Evolutionary conservation across 2,329 filamentous ascomycete species (phyloP).

Genomic region (Blastomyces percursus): DNA sequence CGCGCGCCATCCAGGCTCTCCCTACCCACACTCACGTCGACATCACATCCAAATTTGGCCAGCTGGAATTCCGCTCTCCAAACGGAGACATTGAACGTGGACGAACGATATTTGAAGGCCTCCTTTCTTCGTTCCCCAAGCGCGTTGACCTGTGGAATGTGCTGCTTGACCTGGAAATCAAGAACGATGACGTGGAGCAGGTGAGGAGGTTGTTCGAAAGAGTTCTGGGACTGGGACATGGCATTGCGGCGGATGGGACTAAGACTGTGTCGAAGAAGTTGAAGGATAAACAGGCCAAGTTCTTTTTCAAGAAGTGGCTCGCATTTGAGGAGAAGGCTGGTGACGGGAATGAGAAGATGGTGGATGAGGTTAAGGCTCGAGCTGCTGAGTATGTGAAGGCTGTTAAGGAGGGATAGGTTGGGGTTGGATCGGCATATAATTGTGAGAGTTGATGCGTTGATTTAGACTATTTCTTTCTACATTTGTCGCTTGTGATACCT

Average conservation of each 20-base stretch:
- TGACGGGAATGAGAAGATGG: constrained; percentile 55
- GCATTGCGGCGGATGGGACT: constrained; percentile 29
- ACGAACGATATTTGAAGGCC: constrained; percentile 83
- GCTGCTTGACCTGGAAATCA: constrained; percentile 73
- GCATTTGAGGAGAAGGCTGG: constrained; percentile 64
- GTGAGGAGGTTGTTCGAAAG: constrained; percentile 74
- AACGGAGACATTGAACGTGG: constrained; percentile 81
- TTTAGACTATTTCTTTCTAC: background rate
- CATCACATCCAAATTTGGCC: constrained; percentile 77
- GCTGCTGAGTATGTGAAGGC: constrained; percentile 58
- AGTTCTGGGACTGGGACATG: constrained; percentile 43
- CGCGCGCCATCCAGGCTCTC: constrained; percentile 75
- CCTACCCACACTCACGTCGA: constrained; percentile 57
- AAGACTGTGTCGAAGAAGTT: constrained; percentile 47
- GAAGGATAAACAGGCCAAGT: constrained; percentile 72
- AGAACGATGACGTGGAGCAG: constrained; percentile 47
- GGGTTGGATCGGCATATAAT: background rate
- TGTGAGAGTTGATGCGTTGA: background rate
- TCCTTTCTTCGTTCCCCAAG: constrained; percentile 76
- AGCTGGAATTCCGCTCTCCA: constrained; percentile 76
- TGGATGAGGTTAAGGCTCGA: constrained; percentile 58
- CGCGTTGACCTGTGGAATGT: constrained; percentile 89
- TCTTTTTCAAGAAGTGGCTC: constrained; percentile 86
- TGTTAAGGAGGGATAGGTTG: constrained; percentile 22
- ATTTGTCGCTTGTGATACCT: background rate